Evolutionary conservation across 1,284 basidiomycete species (phyloP).

Genomic region (Heliocybe sulcata): DNA sequence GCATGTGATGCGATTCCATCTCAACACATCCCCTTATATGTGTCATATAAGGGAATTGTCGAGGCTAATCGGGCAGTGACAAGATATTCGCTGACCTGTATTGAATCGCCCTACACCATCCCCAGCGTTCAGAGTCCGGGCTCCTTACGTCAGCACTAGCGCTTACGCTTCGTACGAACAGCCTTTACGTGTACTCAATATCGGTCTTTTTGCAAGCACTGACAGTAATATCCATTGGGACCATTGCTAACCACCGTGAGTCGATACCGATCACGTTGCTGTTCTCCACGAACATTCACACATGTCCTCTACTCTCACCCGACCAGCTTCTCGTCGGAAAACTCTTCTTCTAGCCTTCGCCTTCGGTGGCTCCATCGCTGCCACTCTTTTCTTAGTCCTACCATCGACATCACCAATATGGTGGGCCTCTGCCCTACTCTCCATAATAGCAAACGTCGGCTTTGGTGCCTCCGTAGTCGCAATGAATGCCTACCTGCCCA

Average conservation of each 20-base stretch:
- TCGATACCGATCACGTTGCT: constrained; percentile 21
- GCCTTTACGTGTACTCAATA: constrained; percentile 80
- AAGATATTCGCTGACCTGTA: too few relatives aligned
- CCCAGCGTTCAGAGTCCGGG: too few relatives aligned
- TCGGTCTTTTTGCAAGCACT: constrained; percentile 84
- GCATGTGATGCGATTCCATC: too few relatives aligned
- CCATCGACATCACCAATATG: constrained; percentile 64
- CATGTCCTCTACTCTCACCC: neutral
- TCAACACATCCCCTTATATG: too few relatives aligned
- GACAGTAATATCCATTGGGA: constrained; percentile 86
- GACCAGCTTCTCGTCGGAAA: constrained; percentile 72
- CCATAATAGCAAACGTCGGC: constrained; percentile 71
- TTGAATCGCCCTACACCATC: too few relatives aligned
- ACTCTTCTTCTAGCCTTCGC: constrained; percentile 72
- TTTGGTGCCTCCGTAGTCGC: constrained; percentile 84
- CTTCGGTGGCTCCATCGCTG: constrained; percentile 55
- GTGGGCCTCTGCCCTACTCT: constrained; percentile 55
- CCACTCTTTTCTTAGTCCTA: constrained; percentile 66
- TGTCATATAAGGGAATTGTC: too few relatives aligned
- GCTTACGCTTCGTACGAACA: too few relatives aligned
- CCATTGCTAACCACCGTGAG: constrained; percentile 78
- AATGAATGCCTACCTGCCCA: constrained; percentile 84
- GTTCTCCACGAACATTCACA: constrained; percentile 4
- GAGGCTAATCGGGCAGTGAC: neutral
- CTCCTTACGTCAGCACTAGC: too few relatives aligned